These are phyloP conservation scores for Penicillium turbatum DNA, from an alignment of 495 filamentous ascomycete species.

Conservation along the genomic window DNA sequence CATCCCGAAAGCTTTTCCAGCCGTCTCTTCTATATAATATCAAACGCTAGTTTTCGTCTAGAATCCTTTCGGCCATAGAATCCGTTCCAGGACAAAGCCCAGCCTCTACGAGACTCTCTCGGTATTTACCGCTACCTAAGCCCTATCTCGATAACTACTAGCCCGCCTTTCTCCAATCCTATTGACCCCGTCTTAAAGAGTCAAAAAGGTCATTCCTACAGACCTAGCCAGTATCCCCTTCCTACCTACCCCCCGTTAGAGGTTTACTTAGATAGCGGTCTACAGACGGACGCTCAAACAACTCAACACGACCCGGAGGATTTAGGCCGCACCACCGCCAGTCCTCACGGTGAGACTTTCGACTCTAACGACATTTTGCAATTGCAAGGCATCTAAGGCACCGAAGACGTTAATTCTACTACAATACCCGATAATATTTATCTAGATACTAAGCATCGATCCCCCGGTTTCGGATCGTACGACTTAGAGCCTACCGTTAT, in stretches of 20 bases:
- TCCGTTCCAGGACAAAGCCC: no score
- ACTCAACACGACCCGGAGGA: background rate
- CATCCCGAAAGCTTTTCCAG: background rate
- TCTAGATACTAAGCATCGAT: background rate
- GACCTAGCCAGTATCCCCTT: conserved; percentile 7
- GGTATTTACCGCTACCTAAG: no score
- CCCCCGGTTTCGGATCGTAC: background rate
- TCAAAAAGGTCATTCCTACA: background rate
- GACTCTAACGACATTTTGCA: background rate
- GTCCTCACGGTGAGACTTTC: background rate
- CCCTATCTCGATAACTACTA: no score
- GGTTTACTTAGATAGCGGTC: conserved; percentile 10
- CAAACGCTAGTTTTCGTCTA: background rate
- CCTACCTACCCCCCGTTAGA: conserved; percentile 9
- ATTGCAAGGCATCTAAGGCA: background rate
- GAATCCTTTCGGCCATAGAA: no score
- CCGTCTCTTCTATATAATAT: background rate
- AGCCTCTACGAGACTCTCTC: no score
- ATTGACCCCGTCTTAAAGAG: background rate
- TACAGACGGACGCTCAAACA: conserved; percentile 1
- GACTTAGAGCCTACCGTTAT: conserved; percentile 1
- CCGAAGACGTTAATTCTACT: background rate
- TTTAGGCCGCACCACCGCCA: background rate
- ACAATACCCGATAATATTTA: background rate
- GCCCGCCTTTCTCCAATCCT: no score